phyloP scores from a whole-genome alignment of 176 grass and related monocot species.

The Musa itinerans region DNA sequence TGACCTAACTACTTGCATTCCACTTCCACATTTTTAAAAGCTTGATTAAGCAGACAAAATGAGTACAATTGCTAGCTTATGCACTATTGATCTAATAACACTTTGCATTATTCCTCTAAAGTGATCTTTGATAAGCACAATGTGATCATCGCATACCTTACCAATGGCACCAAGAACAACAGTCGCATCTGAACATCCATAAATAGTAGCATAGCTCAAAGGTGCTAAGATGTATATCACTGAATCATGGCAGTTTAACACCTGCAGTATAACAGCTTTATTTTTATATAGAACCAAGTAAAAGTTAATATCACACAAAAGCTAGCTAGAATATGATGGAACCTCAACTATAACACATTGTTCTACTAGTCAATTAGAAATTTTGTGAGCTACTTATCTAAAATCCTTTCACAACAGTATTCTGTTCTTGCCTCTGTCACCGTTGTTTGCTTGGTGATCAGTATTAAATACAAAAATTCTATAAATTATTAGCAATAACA shows the following conservation, averaged over 20 bases:
- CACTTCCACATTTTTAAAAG: too few species aligned
- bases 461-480: neutral
- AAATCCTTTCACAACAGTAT: too few species aligned
- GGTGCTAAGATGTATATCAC: conserved; percentile 95
- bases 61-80: too few species aligned
- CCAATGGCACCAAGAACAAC: conserved; percentile 89
- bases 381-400: too few species aligned
- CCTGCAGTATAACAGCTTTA: conserved; percentile 35
- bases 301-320: conserved; percentile 6
- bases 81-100: too few species aligned
- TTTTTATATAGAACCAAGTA: conserved; percentile 6
- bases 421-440: too few species aligned
- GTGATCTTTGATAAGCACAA: neutral
- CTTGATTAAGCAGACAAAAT: too few species aligned
- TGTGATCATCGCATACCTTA: conserved; percentile 41
- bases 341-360: neutral
- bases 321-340: conserved; percentile 7
- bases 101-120: too few species aligned
- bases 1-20: too few species aligned
- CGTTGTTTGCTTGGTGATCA: neutral
- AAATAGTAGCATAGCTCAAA: conserved; percentile 86
- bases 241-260: conserved; percentile 97
- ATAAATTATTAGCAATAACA: neutral
- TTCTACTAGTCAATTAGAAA: too few species aligned
- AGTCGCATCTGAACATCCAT: conserved; percentile 93